These are phyloP conservation scores for Boletus fagicola DNA, from an alignment of 768 basidiomycete species.

Conservation along the genomic window DNA sequence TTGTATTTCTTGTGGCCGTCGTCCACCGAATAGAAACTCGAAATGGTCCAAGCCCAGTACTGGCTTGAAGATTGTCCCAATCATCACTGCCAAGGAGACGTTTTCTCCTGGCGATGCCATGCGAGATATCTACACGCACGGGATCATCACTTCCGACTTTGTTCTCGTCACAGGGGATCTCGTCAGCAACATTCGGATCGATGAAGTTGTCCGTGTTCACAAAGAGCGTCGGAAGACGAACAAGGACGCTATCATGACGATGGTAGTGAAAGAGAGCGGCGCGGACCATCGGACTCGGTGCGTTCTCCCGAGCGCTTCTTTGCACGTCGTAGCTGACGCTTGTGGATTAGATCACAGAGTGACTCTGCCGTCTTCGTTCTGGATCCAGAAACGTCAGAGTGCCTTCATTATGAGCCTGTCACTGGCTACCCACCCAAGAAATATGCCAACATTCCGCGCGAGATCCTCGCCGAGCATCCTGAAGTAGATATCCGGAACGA, in stretches of 20 bases:
- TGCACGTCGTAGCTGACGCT: conserved; percentile 1
- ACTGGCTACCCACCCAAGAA: conserved; percentile 65
- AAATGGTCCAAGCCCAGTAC: conserved; percentile 82
- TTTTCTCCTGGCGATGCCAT: conserved; percentile 89
- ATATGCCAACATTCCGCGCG: conserved; percentile 69
- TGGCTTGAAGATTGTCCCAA: conserved; percentile 79
- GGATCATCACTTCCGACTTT: conserved; percentile 87
- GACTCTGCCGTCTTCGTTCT: conserved; percentile 80
- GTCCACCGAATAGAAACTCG: conserved; percentile 52
- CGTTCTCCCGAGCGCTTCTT: conserved; percentile 19
- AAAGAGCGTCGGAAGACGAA: conserved; percentile 83
- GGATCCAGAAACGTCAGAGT: conserved; percentile 72
- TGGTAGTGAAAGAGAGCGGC: conserved; percentile 84
- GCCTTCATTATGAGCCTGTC: conserved; percentile 81
- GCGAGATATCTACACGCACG: conserved; percentile 90
- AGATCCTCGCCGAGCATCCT: conserved; percentile 65
- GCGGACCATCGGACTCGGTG: conserved; percentile 71
- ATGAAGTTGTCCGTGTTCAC: conserved; percentile 85
- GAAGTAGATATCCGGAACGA: conserved; percentile 88
- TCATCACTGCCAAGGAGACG: conserved; percentile 82
- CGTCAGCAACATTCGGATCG: conserved; percentile 89
- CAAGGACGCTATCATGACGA: conserved; percentile 95
- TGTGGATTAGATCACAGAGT: conserved; percentile 53
- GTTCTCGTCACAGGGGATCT: conserved; percentile 90
- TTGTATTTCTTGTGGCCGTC: conserved; percentile 1